phyloP scores from a whole-genome alignment of 2,329 filamentous ascomycete genomes.

The Fusarium brachygibbosum region DNA sequence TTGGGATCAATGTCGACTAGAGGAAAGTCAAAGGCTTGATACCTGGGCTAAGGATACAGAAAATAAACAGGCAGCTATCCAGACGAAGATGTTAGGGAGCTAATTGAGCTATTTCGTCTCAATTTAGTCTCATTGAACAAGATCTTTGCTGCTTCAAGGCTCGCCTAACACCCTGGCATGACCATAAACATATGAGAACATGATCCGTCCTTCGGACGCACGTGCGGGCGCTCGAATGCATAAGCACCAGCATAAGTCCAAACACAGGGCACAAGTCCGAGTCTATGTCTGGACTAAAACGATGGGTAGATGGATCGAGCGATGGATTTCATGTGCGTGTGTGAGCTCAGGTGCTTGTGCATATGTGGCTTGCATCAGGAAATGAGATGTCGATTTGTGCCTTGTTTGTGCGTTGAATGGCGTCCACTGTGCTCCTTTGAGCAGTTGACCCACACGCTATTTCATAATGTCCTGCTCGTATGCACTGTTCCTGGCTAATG shows the following conservation, averaged over 20 bases:
- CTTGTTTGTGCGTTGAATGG: conserved; percentile 41
- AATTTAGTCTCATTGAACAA: not conserved
- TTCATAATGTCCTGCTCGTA: conserved; percentile 25
- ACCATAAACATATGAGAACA: conserved; percentile 9
- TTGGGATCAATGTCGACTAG: conserved; percentile 1
- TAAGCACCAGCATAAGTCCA: conserved; percentile 30
- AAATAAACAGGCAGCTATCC: not conserved
- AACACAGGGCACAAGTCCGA: conserved; percentile 23
- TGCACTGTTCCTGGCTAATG: conserved; percentile 51
- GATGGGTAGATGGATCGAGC: conserved; percentile 11
- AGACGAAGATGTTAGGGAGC: not conserved
- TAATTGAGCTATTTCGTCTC: not conserved
- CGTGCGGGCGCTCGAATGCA: conserved; percentile 33
- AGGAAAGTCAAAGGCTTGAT: not conserved
- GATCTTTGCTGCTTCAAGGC: not conserved
- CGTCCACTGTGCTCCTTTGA: conserved; percentile 23
- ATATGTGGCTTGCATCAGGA: conserved; percentile 48
- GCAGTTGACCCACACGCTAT: conserved; percentile 35
- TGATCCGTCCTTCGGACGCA: conserved; percentile 12
- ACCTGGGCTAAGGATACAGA: not conserved
- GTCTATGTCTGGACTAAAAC: conserved; percentile 24
- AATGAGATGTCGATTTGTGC: conserved; percentile 49
- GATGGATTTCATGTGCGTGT: conserved; percentile 30
- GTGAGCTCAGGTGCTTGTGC: conserved; percentile 36
- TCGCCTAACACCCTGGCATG: conserved; percentile 2